Evolutionary conservation across 371 early-diverging fungal species (phyloP).

Genomic region (Mortierella sp.): DNA sequence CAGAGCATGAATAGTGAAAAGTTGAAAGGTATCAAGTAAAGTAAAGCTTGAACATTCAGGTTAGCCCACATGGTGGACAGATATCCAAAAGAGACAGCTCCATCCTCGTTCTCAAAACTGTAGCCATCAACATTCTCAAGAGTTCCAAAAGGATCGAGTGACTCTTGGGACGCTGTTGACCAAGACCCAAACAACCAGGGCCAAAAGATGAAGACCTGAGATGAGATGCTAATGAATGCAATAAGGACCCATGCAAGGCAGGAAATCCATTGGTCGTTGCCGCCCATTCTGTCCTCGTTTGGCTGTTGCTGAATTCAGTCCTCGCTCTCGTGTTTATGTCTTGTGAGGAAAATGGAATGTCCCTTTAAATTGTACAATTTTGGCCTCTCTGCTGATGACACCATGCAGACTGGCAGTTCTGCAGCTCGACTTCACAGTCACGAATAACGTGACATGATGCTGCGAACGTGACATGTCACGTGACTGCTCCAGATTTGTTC

Average conservation of each 20-base stretch:
- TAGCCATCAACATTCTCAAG: slow-evolving; percentile 25
- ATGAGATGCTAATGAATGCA: slow-evolving; percentile 61
- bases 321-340: not conserved
- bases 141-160: slow-evolving; percentile 4
- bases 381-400: too few relatives aligned
- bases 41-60: slow-evolving; percentile 43
- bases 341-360: not conserved
- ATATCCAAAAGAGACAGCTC: slow-evolving; percentile 15
- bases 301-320: not conserved
- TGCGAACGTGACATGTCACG: not conserved
- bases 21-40: slow-evolving; percentile 48
- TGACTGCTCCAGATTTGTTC: too few relatives aligned
- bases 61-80: slow-evolving; percentile 32
- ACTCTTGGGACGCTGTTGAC: slow-evolving; percentile 1
- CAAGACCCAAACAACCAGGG: slow-evolving; percentile 61
- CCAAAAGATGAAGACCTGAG: slow-evolving; percentile 69
- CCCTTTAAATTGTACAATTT: too few relatives aligned
- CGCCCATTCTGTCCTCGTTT: slow-evolving; percentile 17
- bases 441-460: too few relatives aligned
- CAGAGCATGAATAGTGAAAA: slow-evolving; percentile 43
- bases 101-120: not conserved
- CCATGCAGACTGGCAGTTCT: too few relatives aligned
- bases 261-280: slow-evolving; percentile 56
- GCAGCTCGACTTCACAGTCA: too few relatives aligned
- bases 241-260: slow-evolving; percentile 63